A percentile compares a stretch with the other conserved stretches of the same genome.
Conservation (phyloP, 805 yeast genomes). For the Teunomyces atbi region DNA sequence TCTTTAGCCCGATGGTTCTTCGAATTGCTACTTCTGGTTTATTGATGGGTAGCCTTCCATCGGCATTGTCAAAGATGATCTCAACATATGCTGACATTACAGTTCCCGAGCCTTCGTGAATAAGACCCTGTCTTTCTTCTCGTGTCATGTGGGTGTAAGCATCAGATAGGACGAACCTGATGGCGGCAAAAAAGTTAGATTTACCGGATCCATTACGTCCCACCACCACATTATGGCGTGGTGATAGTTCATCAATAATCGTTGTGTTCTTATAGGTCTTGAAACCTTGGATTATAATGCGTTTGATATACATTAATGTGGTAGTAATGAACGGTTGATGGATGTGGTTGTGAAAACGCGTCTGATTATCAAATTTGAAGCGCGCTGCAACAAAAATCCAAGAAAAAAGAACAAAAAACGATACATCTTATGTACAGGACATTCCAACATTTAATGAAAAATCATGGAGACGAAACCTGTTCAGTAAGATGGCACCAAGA, state of each 20-base stretch:
- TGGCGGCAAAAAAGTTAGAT: slow-evolving; percentile 92
- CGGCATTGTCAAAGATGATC: slow-evolving; percentile 78
- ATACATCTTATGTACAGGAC: background rate
- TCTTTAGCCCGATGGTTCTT: slow-evolving; percentile 89
- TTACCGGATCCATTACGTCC: slow-evolving; percentile 98
- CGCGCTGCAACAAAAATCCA: background rate
- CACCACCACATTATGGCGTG: slow-evolving; percentile 76
- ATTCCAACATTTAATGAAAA: background rate
- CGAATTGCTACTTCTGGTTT: slow-evolving; percentile 70
- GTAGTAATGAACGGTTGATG: background rate
- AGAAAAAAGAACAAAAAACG: background rate
- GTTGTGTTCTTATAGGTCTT: slow-evolving; percentile 88
- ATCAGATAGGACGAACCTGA: slow-evolving; percentile 87
- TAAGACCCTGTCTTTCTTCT: slow-evolving; percentile 81
- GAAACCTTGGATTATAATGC: slow-evolving; percentile 84
- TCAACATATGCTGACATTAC: slow-evolving; percentile 94
- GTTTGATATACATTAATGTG: slow-evolving; percentile 42
- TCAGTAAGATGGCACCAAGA: slow-evolving; percentile 11
- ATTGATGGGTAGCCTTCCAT: slow-evolving; percentile 68
- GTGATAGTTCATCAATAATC: slow-evolving; percentile 70
- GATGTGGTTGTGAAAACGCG: background rate
- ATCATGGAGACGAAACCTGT: background rate
- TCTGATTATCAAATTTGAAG: background rate
- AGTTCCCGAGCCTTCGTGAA: slow-evolving; percentile 88
- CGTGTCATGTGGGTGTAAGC: slow-evolving; percentile 81